A percentile compares a stretch with the other conserved stretches of the same genome.
phyloP scores from a whole-genome alignment of 2,329 filamentous ascomycete genomes.

The Aspergillus sp. region DNA sequence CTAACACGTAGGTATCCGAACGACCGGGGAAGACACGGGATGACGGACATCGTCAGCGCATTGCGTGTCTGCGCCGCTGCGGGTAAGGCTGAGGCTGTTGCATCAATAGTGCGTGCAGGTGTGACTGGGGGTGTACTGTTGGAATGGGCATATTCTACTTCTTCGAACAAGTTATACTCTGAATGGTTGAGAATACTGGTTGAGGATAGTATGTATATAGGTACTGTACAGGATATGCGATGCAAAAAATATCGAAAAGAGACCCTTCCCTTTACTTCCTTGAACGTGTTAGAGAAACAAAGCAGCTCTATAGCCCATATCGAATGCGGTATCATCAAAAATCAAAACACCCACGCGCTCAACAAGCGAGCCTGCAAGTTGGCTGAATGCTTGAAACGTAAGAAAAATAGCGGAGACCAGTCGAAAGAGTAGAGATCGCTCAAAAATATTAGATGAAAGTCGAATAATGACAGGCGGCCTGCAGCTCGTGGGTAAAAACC shows the following conservation, averaged over 20 bases:
- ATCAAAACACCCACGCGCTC: conserved; percentile 8
- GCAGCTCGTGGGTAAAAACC: too few species aligned
- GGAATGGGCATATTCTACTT: neutral
- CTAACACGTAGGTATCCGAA: neutral
- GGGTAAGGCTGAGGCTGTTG: conserved; percentile 9
- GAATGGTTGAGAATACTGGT: neutral
- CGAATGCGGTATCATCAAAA: conserved; percentile 17
- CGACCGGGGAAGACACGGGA: neutral
- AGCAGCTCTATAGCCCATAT: conserved; percentile 16
- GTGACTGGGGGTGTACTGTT: neutral
- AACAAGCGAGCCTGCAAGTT: neutral
- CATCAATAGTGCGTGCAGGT: neutral
- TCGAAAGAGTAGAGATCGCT: conserved; percentile 14
- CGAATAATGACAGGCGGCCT: neutral
- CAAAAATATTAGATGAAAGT: conserved; percentile 1
- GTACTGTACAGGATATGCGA: conserved; percentile 9
- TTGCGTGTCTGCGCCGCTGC: neutral
- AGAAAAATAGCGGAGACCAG: conserved; percentile 22
- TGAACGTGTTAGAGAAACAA: neutral
- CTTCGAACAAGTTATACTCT: neutral
- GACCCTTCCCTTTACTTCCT: conserved; percentile 4
- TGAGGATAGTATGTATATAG: conserved; percentile 2
- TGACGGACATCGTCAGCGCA: neutral
- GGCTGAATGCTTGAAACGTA: conserved; percentile 22
- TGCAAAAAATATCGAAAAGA: conserved; percentile 12